Percentiles rank a stretch among this genome's conserved stretches.
Conservation (phyloP, 495 filamentous ascomycete species). For the Annulohypoxylon moriforme region DNA sequence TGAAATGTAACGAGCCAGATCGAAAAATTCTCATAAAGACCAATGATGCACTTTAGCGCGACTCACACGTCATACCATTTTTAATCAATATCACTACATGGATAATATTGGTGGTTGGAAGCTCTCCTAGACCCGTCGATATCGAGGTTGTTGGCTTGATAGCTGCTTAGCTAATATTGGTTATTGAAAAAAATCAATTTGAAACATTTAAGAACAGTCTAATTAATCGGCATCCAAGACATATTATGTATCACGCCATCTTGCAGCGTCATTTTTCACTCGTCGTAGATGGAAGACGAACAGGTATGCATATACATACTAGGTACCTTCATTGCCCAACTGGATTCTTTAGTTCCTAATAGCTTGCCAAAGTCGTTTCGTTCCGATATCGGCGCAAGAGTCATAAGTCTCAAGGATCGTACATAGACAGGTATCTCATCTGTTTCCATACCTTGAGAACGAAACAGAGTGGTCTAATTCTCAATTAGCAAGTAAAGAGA, state of each 20-base stretch:
- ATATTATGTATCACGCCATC: background rate
- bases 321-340: background rate
- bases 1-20: background rate
- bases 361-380: background rate
- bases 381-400: constrained; percentile 27
- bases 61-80: constrained; percentile 30
- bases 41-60: constrained; percentile 30
- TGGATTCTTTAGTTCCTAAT: background rate
- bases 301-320: no score
- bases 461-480: background rate
- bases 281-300: background rate
- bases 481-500: background rate
- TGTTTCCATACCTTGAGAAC: background rate
- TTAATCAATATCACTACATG: background rate
- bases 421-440: background rate
- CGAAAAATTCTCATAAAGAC: background rate
- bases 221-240: background rate
- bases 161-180: constrained; percentile 6
- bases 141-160: background rate
- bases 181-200: background rate
- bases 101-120: background rate
- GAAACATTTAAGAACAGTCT: no score
- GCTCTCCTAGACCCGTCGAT: background rate
- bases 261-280: background rate
- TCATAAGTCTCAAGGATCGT: background rate